phyloP scores from a whole-genome alignment of 352 stramenopile genomes.

The Globisporangium megalacanthum region DNA sequence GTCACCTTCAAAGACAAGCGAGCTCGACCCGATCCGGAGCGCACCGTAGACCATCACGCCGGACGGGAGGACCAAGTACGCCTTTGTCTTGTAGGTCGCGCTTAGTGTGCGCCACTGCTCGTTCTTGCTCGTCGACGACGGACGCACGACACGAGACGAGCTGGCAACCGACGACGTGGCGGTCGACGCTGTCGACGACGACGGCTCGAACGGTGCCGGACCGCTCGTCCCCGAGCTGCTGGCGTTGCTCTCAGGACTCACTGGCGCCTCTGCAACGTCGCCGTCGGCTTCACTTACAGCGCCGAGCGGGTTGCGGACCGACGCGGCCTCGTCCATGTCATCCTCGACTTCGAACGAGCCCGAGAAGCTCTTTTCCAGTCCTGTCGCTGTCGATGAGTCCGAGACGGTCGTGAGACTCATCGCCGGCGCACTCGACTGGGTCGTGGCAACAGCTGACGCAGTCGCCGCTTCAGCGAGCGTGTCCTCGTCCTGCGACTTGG shows the following conservation, averaged over 20 bases:
- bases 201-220: neutral
- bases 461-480: neutral
- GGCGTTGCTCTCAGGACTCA: slow-evolving; percentile 8
- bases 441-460: neutral
- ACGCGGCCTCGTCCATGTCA: slow-evolving; percentile 10
- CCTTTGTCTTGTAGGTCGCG: slow-evolving; percentile 64
- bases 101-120: slow-evolving; percentile 68
- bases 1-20: slow-evolving; percentile 80
- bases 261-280: neutral
- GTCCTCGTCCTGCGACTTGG: slow-evolving; percentile 13
- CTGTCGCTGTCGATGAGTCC: slow-evolving; percentile 12
- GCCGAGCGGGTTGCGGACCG: slow-evolving; percentile 13
- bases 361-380: slow-evolving; percentile 14
- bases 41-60: slow-evolving; percentile 70
- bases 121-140: slow-evolving; percentile 25
- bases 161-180: slow-evolving; percentile 1
- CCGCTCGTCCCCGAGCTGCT: neutral
- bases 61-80: slow-evolving; percentile 70
- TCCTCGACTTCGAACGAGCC: slow-evolving; percentile 14
- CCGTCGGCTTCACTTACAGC: slow-evolving; percentile 13
- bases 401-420: slow-evolving; percentile 14
- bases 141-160: neutral
- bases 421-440: slow-evolving; percentile 1
- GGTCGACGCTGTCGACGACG: neutral
- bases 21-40: slow-evolving; percentile 61